Evolutionary conservation across 2,329 filamentous ascomycete species (phyloP), one percentile per base, ranked within the genome.

Genomic region (Xylaria polymorpha): DNA sequence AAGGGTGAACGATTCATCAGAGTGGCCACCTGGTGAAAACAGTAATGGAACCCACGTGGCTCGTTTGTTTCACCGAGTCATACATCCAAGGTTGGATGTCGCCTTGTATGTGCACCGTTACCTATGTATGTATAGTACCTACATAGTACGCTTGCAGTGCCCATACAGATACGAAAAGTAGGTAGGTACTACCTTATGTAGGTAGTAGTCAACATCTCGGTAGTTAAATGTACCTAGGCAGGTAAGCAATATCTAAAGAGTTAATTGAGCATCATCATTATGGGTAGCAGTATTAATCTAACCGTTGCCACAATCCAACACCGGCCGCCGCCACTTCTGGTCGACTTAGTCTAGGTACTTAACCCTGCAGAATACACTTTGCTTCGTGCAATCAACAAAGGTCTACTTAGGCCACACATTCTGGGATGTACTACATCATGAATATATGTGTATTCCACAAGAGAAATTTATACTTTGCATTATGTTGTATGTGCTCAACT

Each of bases 41-140:
- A 15, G 50, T 35, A 53, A 53, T 35, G 18, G 22, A 61, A 57
- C 44, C 66, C 61, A 68, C 66, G 66, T 68, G 66, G 56, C 39
- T 32, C 59, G 10, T 48, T 53, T 55, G 48, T 60, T 29, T 59
- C 8, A 53, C 56, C 35, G 9, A 63, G 59, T 46, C 59, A 58
- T 46, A 25, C 15, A 32, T 35, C n/a, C 29, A 56, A 37, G 14
- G 35, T 37, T 39, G 4, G 32, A 37, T 39, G 15, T 56, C 9
- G 53, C 53, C 53, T 56, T 56, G 35, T 18, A 22, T 56, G 51
- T 39, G n/a, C n/a, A 25, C 18, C 5, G 53, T 56, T 29, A 29
- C 25, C 25, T 29, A 29, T n/a, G n/a, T n/a, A n/a, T n/a, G n/a
- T n/a, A n/a, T n/a, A n/a, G n/a, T n/a, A n/a, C n/a, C n/a, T n/a